phyloP scores from a whole-genome alignment of 139 green algal genomes.

The Penium margaritaceum region DNA sequence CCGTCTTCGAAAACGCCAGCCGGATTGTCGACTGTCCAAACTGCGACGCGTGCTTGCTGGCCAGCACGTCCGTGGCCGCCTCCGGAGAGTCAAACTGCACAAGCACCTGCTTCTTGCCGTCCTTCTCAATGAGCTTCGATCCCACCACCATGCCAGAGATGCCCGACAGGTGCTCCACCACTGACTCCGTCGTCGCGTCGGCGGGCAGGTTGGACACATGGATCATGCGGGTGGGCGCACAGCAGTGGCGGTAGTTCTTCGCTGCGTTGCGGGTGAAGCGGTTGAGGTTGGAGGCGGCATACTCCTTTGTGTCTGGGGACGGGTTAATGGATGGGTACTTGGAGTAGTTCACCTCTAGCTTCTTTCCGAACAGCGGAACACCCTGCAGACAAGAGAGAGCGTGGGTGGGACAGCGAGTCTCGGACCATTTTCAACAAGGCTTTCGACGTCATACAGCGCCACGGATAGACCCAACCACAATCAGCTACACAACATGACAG shows the following conservation, averaged over 20 bases:
- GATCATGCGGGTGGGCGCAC: slow-evolving; percentile 38
- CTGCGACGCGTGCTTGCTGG: slow-evolving; percentile 14
- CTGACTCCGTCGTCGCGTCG: slow-evolving; percentile 27
- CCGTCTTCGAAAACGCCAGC: slow-evolving; percentile 45
- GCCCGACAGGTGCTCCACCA: slow-evolving; percentile 26
- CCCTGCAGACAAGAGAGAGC: no score
- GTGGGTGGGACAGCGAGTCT: no score
- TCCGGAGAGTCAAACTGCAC: slow-evolving; percentile 26
- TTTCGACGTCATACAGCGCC: no score
- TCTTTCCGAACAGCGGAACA: slow-evolving; percentile 35
- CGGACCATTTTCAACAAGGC: no score
- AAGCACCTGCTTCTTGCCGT: slow-evolving; percentile 48
- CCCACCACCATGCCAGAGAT: slow-evolving; percentile 33
- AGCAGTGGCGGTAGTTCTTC: slow-evolving; percentile 48
- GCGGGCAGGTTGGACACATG: slow-evolving; percentile 35
- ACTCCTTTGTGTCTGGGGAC: slow-evolving; percentile 36
- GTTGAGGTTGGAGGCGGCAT: slow-evolving; percentile 39
- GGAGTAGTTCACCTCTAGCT: slow-evolving; percentile 42
- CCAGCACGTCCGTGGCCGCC: slow-evolving; percentile 28
- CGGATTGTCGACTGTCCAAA: slow-evolving; percentile 30
- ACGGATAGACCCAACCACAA: no score
- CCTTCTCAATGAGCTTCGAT: slow-evolving; percentile 41
- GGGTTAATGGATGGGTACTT: slow-evolving; percentile 47
- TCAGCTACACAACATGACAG: no score
- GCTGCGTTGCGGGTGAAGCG: slow-evolving; percentile 39